Evolutionary conservation across 768 basidiomycete species (phyloP), one percentile per base, ranked within the genome.

Genomic region (Xerocomellus intermedius): DNA sequence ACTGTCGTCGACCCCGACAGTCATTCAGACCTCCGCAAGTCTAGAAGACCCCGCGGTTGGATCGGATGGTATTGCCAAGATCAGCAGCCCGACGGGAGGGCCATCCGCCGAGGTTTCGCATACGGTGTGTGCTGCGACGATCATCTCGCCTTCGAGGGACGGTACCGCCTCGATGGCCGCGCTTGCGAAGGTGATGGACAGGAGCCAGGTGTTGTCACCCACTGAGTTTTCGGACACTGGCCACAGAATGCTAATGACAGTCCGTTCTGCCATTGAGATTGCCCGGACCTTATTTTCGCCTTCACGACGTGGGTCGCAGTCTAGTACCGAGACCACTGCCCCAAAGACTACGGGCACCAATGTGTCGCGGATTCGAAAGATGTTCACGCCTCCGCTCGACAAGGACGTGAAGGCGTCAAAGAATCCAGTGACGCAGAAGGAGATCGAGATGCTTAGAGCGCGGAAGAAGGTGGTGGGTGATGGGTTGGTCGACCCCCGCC

Each of bases 371-470:
- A 37, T 58, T 17, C 54, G 48, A 1, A 52, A 45, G 22, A 0
- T 52, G 19, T 58, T 55, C 22, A 17, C 47, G 2, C 51, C 64
- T 4, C n/a, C 49, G 19, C 58, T 57, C 13, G 54, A 52, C 16
- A 28, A 48, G 30, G 30, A 36, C 1, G n/a, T 10, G 13, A 52
- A 54, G 21, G 38, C 9, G 3, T 49, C 44, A 14, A 55, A 7
- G 32, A 50, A 58, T 33, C 22, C 39, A 1, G 19, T 16, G 21
- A 55, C 50, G 8, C 52, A 50, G 19, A 54, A 48, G 1, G 57
- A 55, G 42, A 53, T 64, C 17, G 48, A 59, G 41, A 38, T 59
- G 16, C 47, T 49, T 0, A 26, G 57, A n/a, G 26, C 44, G 8
- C 52, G 4, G 45, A 60, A 30, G 50, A 56, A 45, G 30, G 56